Conservation (phyloP, 2,329 filamentous ascomycete species). For the Didymella keratinophila region DNA sequence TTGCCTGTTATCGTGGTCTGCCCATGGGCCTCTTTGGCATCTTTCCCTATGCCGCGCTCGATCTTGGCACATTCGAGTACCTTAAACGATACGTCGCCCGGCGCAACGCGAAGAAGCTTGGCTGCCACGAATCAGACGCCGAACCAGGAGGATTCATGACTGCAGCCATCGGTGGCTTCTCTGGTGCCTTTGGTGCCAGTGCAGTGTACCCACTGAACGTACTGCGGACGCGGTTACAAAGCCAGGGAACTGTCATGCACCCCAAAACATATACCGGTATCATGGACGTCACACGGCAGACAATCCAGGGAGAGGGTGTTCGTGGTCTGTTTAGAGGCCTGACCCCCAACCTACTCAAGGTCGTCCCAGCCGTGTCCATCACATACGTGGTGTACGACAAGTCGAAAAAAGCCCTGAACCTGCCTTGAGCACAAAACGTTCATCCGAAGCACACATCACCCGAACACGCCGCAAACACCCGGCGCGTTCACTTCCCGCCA, state of each 20-base stretch:
- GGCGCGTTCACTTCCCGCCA: neutral
- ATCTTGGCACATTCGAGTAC: conserved; percentile 93
- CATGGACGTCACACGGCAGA: conserved; percentile 85
- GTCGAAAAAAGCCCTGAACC: conserved; percentile 47
- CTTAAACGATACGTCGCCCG: conserved; percentile 78
- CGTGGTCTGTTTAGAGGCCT: conserved; percentile 92
- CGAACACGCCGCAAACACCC: neutral
- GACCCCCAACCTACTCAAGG: conserved; percentile 94
- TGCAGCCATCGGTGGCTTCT: conserved; percentile 87
- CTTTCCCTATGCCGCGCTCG: conserved; percentile 97
- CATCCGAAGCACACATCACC: neutral
- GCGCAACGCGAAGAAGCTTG: conserved; percentile 72
- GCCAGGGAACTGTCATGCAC: conserved; percentile 92
- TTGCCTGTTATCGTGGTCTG: conserved; percentile 86
- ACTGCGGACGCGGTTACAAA: conserved; percentile 88
- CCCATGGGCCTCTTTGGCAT: conserved; percentile 95
- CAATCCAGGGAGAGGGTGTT: conserved; percentile 80
- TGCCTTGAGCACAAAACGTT: conserved; percentile 35
- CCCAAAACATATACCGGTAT: conserved; percentile 90
- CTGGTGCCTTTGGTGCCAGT: conserved; percentile 90
- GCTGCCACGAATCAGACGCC: conserved; percentile 81
- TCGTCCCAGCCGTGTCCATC: conserved; percentile 94
- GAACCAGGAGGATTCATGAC: conserved; percentile 82
- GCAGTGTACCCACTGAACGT: conserved; percentile 96
- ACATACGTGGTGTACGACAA: conserved; percentile 55